Conservation (phyloP, 805 yeast genomes). For the Metschnikowia rubicola region DNA sequence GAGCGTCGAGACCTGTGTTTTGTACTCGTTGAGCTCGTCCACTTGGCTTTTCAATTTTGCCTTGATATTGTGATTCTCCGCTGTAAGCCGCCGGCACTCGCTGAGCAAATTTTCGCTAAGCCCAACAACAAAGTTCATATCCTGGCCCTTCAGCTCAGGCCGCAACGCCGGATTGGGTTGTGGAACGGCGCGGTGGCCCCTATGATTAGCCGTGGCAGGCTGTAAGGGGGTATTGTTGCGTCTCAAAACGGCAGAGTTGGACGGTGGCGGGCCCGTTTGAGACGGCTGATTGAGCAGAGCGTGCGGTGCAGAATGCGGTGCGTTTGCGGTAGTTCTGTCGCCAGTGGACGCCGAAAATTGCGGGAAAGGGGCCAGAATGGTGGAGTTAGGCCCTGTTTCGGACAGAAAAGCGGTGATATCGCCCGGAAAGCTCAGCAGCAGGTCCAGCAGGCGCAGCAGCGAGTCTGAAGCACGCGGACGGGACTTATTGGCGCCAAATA, state of each 20-base stretch:
- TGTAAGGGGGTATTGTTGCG: slow-evolving; percentile 4
- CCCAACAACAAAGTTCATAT: slow-evolving; percentile 70
- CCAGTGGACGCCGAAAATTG: background rate
- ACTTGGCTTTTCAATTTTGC: slow-evolving; percentile 38
- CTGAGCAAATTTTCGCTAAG: slow-evolving; percentile 66
- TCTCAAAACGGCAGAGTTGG: slow-evolving; percentile 9
- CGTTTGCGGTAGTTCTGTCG: background rate
- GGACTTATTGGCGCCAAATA: slow-evolving; percentile 22
- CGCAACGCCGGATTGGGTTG: slow-evolving; percentile 33
- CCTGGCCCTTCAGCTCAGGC: slow-evolving; percentile 50
- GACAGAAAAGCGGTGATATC: background rate
- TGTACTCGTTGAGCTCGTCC: slow-evolving; percentile 40
- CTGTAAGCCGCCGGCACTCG: slow-evolving; percentile 68
- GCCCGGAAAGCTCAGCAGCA: background rate
- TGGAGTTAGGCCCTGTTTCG: background rate
- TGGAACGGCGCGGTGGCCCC: slow-evolving; percentile 10
- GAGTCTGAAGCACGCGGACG: background rate
- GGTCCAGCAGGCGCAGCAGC: background rate
- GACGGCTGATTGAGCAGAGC: background rate
- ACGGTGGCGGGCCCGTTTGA: slow-evolving; percentile 1
- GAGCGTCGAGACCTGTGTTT: slow-evolving; percentile 33
- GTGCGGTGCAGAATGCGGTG: slow-evolving; percentile 2
- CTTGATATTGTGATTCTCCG: slow-evolving; percentile 53
- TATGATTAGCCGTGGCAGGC: slow-evolving; percentile 15
- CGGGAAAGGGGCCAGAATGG: background rate